Evolutionary conservation across 2,329 filamentous ascomycete species (phyloP).

Genomic region (Exutisphaerella laricina): DNA sequence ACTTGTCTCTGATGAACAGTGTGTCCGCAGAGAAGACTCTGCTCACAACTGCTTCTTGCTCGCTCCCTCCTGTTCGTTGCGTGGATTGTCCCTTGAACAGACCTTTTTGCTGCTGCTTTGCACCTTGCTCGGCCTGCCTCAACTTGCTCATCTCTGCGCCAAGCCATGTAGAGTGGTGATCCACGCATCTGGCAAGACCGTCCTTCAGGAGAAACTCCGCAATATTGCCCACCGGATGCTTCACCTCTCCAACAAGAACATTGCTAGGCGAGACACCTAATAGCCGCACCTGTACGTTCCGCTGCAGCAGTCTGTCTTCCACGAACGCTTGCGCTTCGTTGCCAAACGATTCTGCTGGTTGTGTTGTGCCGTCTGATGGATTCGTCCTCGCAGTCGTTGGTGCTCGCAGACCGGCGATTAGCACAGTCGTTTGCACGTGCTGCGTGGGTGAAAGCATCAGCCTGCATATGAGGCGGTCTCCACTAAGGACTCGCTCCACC

Average conservation of each 20-base stretch:
- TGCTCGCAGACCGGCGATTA: slow-evolving; percentile 81
- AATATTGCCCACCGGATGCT: slow-evolving; percentile 85
- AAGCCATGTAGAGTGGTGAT: slow-evolving; percentile 90
- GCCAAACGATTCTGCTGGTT: slow-evolving; percentile 81
- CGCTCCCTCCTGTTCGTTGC: slow-evolving; percentile 48
- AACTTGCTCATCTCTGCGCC: slow-evolving; percentile 82
- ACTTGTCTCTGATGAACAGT: slow-evolving; percentile 76
- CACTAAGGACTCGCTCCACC: slow-evolving; percentile 84
- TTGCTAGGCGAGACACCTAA: slow-evolving; percentile 85
- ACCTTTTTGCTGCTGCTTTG: slow-evolving; percentile 69
- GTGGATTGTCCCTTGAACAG: slow-evolving; percentile 75
- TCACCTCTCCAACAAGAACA: slow-evolving; percentile 79
- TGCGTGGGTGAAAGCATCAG: slow-evolving; percentile 74
- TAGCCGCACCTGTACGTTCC: slow-evolving; percentile 74
- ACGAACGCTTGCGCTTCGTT: slow-evolving; percentile 86
- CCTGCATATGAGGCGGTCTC: slow-evolving; percentile 81
- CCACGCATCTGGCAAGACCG: slow-evolving; percentile 85
- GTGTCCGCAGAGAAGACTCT: slow-evolving; percentile 87
- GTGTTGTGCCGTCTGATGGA: slow-evolving; percentile 69
- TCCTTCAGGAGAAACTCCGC: slow-evolving; percentile 84
- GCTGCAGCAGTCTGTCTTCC: slow-evolving; percentile 77
- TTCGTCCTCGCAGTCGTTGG: slow-evolving; percentile 84
- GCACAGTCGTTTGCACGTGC: slow-evolving; percentile 82
- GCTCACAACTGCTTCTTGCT: slow-evolving; percentile 74
- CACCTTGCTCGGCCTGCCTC: slow-evolving; percentile 78